Conservation (phyloP, 495 filamentous ascomycete species). For the Friedmanniomyces endolithicus region DNA sequence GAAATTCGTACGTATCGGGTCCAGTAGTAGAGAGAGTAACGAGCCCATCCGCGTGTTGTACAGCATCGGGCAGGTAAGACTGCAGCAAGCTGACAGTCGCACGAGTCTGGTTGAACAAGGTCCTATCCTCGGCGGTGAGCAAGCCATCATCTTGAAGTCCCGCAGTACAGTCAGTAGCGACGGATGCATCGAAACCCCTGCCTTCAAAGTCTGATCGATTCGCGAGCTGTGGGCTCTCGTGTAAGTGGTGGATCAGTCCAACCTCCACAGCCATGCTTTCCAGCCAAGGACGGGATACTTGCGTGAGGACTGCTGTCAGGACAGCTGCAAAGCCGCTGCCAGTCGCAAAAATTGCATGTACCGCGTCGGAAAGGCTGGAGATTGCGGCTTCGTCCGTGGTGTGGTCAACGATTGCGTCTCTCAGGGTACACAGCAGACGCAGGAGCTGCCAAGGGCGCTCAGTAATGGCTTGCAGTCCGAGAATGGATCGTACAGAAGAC, state of each 20-base stretch:
- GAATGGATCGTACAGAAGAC: slow-evolving; percentile 34
- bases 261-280: slow-evolving; percentile 39
- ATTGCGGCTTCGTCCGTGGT: slow-evolving; percentile 56
- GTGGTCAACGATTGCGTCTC: slow-evolving; percentile 40
- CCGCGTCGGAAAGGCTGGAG: slow-evolving; percentile 50
- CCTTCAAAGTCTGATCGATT: no score
- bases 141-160: slow-evolving; percentile 6
- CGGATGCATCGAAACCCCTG: no score
- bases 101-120: neutral
- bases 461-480: slow-evolving; percentile 61
- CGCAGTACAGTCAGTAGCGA: no score
- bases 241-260: neutral
- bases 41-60: no score
- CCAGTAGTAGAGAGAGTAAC: no score
- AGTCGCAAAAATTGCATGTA: slow-evolving; percentile 51
- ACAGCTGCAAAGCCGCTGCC: slow-evolving; percentile 24
- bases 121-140: neutral
- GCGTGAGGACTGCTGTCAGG: slow-evolving; percentile 51
- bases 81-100: neutral
- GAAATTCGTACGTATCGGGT: no score
- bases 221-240: no score
- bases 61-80: neutral
- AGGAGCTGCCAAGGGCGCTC: slow-evolving; percentile 50
- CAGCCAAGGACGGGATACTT: slow-evolving; percentile 58
- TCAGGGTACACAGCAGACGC: slow-evolving; percentile 46